phyloP scores from a whole-genome alignment of 495 filamentous ascomycete species.

The Talaromyces wortmannii region DNA sequence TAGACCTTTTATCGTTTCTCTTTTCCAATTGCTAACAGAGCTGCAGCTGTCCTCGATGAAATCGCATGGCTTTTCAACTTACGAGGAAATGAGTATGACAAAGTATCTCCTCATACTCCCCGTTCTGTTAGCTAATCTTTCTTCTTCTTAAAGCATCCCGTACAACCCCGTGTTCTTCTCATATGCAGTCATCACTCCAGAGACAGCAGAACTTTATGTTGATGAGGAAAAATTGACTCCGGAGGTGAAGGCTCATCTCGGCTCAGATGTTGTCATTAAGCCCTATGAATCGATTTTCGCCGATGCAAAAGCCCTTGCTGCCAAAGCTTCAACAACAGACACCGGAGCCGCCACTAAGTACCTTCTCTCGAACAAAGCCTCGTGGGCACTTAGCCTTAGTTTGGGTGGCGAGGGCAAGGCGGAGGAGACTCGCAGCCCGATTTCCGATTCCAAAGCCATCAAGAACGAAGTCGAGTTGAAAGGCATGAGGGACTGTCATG shows the following conservation, averaged over 20 bases:
- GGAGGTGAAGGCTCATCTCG: constrained; percentile 65
- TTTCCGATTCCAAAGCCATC: constrained; percentile 93
- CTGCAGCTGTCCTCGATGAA: constrained; percentile 80
- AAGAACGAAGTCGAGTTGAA: constrained; percentile 90
- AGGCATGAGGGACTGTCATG: constrained; percentile 91
- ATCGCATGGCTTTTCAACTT: constrained; percentile 98
- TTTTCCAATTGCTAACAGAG: neutral
- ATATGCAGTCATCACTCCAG: constrained; percentile 83
- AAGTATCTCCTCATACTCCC: neutral
- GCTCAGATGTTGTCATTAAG: constrained; percentile 63
- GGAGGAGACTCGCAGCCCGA: constrained; percentile 80
- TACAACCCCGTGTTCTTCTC: constrained; percentile 99
- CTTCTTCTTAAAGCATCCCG: constrained; percentile 54
- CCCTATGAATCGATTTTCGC: constrained; percentile 82
- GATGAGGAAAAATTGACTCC: constrained; percentile 68
- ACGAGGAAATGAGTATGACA: constrained; percentile 75
- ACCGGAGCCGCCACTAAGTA: constrained; percentile 52
- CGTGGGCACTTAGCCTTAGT: constrained; percentile 85
- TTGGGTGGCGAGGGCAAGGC: constrained; percentile 84
- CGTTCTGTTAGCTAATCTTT: constrained; percentile 7
- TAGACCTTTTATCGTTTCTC: neutral
- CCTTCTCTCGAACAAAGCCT: constrained; percentile 79
- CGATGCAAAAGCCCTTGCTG: constrained; percentile 57
- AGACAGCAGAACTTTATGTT: constrained; percentile 76
- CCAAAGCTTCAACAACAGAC: constrained; percentile 14